Conservation (phyloP, 2,329 filamentous ascomycete species). For the Albifimbria verrucaria region DNA sequence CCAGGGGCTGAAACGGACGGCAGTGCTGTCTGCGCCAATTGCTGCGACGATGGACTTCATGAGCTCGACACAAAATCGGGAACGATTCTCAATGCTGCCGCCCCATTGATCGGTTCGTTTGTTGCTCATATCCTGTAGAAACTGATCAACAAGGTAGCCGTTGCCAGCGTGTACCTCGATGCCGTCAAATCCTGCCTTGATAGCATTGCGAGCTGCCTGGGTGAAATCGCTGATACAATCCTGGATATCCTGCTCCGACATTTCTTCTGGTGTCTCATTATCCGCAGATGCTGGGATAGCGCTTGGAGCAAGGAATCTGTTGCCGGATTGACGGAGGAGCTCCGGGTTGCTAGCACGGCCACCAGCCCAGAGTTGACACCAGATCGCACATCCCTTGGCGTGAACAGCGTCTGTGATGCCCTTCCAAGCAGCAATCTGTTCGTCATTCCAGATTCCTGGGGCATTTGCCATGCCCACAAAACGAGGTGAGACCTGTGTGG, state of each 20-base stretch:
- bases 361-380: neutral
- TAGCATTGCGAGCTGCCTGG: constrained; percentile 32
- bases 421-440: constrained; percentile 7
- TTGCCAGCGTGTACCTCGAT: constrained; percentile 58
- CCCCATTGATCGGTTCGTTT: constrained; percentile 47
- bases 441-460: constrained; percentile 5
- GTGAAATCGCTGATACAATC: constrained; percentile 2
- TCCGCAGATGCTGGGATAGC: neutral
- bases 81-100: constrained; percentile 45
- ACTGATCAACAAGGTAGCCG: constrained; percentile 52
- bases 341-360: neutral
- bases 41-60: constrained; percentile 34
- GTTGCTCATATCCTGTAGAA: constrained; percentile 41
- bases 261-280: neutral
- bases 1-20: constrained; percentile 56
- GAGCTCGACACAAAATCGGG: constrained; percentile 43
- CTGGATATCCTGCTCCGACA: constrained; percentile 4
- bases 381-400: neutral
- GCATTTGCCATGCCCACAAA: neutral
- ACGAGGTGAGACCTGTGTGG: neutral
- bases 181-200: constrained; percentile 64
- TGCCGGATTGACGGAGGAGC: neutral
- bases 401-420: constrained; percentile 5
- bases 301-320: neutral
- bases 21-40: constrained; percentile 46